These are phyloP conservation scores for Candida methanosorbosa DNA, from an alignment of 805 yeast species.

Conservation along the genomic window DNA sequence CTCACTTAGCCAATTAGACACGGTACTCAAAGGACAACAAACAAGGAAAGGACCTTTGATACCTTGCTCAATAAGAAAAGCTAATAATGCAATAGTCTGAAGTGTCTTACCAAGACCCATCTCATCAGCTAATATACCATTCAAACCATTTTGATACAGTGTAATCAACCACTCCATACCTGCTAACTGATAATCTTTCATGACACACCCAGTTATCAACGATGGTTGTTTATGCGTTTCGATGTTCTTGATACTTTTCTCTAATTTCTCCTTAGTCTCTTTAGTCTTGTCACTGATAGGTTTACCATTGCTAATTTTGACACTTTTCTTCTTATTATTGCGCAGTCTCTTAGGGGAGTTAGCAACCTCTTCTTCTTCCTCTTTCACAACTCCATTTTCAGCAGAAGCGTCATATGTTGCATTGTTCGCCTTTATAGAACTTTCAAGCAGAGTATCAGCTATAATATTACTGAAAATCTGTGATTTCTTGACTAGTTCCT, in stretches of 20 bases:
- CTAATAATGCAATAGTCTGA: constrained; percentile 74
- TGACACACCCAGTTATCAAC: constrained; percentile 42
- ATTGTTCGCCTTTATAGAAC: constrained; percentile 21
- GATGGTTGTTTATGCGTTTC: constrained; percentile 38
- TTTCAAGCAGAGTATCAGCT: constrained; percentile 62
- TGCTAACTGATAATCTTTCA: constrained; percentile 81
- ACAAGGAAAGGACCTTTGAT: constrained; percentile 71
- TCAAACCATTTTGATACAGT: constrained; percentile 84
- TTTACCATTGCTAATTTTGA: constrained; percentile 6
- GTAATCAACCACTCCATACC: constrained; percentile 90
- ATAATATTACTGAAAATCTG: constrained; percentile 83
- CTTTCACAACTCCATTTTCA: background rate
- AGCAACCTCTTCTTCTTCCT: constrained; percentile 9
- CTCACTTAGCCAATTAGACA: constrained; percentile 79
- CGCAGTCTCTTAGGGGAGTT: too few relatives aligned
- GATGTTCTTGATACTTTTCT: background rate
- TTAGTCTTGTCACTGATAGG: constrained; percentile 12
- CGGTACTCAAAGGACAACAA: constrained; percentile 77
- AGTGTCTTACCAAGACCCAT: constrained; percentile 96
- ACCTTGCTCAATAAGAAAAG: constrained; percentile 71
- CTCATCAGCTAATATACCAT: constrained; percentile 94
- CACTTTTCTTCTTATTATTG: constrained; percentile 16
- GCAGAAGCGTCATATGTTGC: constrained; percentile 7
- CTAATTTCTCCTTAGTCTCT: constrained; percentile 12
- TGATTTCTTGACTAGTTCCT: constrained; percentile 76